Conservation (phyloP, 2,329 filamentous ascomycete species). For the Sclerotinia borealis region DNA sequence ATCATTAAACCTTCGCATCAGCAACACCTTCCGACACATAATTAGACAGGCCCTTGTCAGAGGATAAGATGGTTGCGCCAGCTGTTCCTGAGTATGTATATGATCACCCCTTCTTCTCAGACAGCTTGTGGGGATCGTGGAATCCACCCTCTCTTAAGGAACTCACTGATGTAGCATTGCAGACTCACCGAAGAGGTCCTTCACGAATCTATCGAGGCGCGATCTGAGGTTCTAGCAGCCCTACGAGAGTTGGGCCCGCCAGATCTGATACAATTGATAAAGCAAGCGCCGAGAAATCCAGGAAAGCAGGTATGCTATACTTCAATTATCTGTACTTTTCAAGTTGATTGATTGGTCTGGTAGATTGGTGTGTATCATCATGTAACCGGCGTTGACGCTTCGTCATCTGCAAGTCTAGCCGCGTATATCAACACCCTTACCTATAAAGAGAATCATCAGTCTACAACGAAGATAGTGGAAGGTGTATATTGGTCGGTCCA, state of each 20-base stretch:
- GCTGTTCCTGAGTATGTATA: conserved; percentile 67
- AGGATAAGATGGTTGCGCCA: conserved; percentile 42
- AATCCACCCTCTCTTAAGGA: background rate
- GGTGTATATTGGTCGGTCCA: conserved; percentile 78
- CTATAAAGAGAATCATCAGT: conserved; percentile 77
- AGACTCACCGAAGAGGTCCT: conserved; percentile 93
- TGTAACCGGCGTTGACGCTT: conserved; percentile 94
- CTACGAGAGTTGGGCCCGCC: conserved; percentile 92
- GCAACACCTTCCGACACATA: background rate
- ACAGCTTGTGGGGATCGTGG: background rate
- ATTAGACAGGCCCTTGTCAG: background rate
- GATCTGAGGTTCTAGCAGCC: conserved; percentile 79
- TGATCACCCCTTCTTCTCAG: background rate
- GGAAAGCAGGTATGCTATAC: conserved; percentile 46
- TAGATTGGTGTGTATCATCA: conserved; percentile 94
- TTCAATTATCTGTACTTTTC: background rate
- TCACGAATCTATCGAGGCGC: conserved; percentile 84
- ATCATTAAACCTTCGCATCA: background rate
- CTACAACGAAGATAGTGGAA: conserved; percentile 77
- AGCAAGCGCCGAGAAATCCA: conserved; percentile 55
- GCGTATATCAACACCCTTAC: conserved; percentile 98
- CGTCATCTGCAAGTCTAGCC: conserved; percentile 90
- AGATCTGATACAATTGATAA: conserved; percentile 91
- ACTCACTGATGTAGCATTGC: conserved; percentile 19
- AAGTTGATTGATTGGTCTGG: conserved; percentile 14